phyloP scores from a whole-genome alignment of 352 stramenopile genomes.

The Globisporangium recalcitrans region DNA sequence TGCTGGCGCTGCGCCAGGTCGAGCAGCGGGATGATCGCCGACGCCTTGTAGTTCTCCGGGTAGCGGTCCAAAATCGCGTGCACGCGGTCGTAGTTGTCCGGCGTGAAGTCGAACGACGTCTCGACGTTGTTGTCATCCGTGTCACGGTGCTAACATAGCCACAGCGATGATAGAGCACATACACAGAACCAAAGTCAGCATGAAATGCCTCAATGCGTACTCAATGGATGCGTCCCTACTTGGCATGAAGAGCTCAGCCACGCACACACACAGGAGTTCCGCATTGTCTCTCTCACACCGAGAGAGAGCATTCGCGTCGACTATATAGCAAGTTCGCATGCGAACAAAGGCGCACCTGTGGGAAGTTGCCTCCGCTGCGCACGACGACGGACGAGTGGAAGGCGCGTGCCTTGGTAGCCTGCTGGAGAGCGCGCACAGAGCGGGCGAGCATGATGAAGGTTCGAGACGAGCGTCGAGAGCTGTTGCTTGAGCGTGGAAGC shows the following conservation, averaged over 20 bases:
- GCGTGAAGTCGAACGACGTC: slow-evolving; percentile 97
- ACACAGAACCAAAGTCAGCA: no score
- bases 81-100: slow-evolving; percentile 96
- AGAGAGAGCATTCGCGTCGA: background rate
- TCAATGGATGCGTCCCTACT: background rate
- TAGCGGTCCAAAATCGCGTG: slow-evolving; percentile 96
- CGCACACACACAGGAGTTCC: background rate
- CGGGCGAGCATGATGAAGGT: slow-evolving; percentile 54
- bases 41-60: slow-evolving; percentile 98
- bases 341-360: slow-evolving; percentile 16
- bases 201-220: no score
- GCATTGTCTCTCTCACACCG: background rate
- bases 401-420: slow-evolving; percentile 21
- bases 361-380: slow-evolving; percentile 28
- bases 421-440: slow-evolving; percentile 39
- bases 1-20: slow-evolving; percentile 96
- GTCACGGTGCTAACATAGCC: slow-evolving; percentile 96
- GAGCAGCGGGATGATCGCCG: slow-evolving; percentile 97
- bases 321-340: background rate
- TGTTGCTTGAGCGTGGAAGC: background rate
- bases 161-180: no score
- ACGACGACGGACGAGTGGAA: slow-evolving; percentile 50
- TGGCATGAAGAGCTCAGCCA: background rate
- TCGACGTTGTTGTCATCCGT: slow-evolving; percentile 95
- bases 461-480: background rate